Evolutionary conservation across 805 yeast species (phyloP).

Genomic region (Nakazawaea siamensis): DNA sequence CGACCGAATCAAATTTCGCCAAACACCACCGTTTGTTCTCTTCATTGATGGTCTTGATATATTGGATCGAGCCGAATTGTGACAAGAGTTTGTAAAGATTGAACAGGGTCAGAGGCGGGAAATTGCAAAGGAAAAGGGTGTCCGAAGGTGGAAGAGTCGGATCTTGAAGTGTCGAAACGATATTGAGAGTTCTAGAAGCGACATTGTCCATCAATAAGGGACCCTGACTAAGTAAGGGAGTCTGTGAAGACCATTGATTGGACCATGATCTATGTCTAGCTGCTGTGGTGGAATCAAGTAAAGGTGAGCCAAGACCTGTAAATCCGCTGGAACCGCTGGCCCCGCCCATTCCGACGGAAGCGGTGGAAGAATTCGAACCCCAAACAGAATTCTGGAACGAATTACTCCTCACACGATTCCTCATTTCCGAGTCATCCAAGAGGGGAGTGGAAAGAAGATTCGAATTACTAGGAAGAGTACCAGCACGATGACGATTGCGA

Average conservation of each 20-base stretch:
- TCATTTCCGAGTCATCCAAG: slow-evolving; percentile 17
- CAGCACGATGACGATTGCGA: slow-evolving; percentile 63
- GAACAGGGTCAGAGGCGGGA: slow-evolving; percentile 56
- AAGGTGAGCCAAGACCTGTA: no score
- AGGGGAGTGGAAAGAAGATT: slow-evolving; percentile 12
- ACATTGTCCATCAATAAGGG: slow-evolving; percentile 46
- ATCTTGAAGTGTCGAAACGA: slow-evolving; percentile 69
- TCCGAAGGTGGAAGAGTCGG: slow-evolving; percentile 68
- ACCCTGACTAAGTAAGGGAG: no score
- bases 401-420: slow-evolving; percentile 43
- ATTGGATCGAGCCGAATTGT: slow-evolving; percentile 52
- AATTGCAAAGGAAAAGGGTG: slow-evolving; percentile 68
- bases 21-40: slow-evolving; percentile 36
- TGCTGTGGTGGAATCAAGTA: no score
- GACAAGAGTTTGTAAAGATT: slow-evolving; percentile 45
- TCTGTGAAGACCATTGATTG: no score
- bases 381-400: slow-evolving; percentile 51
- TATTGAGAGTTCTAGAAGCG: slow-evolving; percentile 47
- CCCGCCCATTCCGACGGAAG: no score
- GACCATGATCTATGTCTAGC: no score
- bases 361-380: no score
- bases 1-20: slow-evolving; percentile 65
- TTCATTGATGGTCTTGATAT: slow-evolving; percentile 50
- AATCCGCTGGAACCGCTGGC: no score
- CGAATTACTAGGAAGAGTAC: slow-evolving; percentile 59